Evolutionary conservation across 176 grass and related monocot species (phyloP).

Genomic region (Juncus effusus): DNA sequence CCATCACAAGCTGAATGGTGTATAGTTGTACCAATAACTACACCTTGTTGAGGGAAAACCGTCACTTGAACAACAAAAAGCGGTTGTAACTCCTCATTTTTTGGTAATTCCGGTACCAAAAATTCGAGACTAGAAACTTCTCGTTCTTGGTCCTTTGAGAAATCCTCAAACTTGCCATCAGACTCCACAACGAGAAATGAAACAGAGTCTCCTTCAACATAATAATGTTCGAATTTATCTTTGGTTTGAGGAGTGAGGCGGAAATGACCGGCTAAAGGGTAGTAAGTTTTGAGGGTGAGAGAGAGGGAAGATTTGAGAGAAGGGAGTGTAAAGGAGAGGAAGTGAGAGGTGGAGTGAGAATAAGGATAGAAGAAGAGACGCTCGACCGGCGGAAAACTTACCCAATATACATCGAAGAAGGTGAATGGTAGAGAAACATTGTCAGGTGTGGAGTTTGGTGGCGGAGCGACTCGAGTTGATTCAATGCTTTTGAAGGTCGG

Average conservation of each 20-base stretch:
- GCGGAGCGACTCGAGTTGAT: slow-evolving; percentile 5
- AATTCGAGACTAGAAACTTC: not conserved
- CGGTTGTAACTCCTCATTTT: not conserved
- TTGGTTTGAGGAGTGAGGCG: slow-evolving; percentile 11
- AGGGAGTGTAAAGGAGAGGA: slow-evolving; percentile 4
- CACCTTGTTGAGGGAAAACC: slow-evolving; percentile 17
- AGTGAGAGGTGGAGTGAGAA: not conserved
- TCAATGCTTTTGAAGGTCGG: not conserved
- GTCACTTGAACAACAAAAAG: slow-evolving; percentile 24
- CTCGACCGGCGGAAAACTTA: not conserved
- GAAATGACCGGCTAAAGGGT: slow-evolving; percentile 18
- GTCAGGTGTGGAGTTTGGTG: not conserved
- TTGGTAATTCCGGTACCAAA: slow-evolving; percentile 12
- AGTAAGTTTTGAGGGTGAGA: slow-evolving; percentile 26
- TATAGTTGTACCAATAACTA: slow-evolving; percentile 18
- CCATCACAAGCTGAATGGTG: slow-evolving; percentile 29
- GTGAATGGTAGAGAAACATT: slow-evolving; percentile 4
- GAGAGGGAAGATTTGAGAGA: slow-evolving; percentile 29
- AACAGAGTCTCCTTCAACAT: slow-evolving; percentile 31
- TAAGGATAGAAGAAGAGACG: slow-evolving; percentile 28
- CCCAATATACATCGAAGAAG: slow-evolving; percentile 17
- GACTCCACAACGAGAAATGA: slow-evolving; percentile 25
- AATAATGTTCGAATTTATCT: slow-evolving; percentile 20
- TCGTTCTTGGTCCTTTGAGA: not conserved
- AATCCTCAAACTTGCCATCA: not conserved